Percentiles rank a stretch among this genome's conserved stretches.
Evolutionary conservation across 257 asterid genomes (phyloP).

Genomic region (Capsicum baccatum): DNA sequence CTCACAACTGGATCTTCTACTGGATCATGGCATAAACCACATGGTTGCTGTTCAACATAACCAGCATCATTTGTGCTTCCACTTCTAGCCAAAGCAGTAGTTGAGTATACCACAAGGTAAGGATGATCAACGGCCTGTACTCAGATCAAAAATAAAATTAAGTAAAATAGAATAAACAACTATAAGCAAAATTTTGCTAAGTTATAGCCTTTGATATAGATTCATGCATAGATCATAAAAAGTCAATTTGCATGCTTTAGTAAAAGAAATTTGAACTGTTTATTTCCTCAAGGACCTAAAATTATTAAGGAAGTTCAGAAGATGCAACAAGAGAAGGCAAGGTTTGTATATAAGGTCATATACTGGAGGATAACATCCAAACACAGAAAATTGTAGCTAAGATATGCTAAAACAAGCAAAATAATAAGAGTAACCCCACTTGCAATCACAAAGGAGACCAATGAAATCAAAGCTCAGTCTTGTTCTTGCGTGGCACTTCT

Average conservation of each 20-base stretch:
- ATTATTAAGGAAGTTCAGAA: background rate
- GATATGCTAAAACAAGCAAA: background rate
- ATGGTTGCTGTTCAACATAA: slow-evolving; percentile 51
- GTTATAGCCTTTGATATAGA: background rate
- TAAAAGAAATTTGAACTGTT: slow-evolving; percentile 3
- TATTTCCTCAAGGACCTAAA: slow-evolving; percentile 11
- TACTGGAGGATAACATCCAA: too few relatives aligned
- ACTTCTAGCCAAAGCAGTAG: slow-evolving; percentile 60
- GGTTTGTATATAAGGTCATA: too few relatives aligned
- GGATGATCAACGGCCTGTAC: slow-evolving; percentile 98
- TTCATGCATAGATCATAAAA: background rate
- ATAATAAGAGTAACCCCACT: background rate
- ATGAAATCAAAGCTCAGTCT: background rate
- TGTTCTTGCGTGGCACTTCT: background rate
- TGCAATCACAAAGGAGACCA: slow-evolving; percentile 22
- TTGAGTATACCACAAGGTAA: slow-evolving; percentile 91
- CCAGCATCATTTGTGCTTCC: slow-evolving; percentile 51
- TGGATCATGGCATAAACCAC: slow-evolving; percentile 72
- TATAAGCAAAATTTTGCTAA: background rate
- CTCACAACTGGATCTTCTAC: slow-evolving; percentile 85
- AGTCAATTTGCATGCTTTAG: slow-evolving; percentile 3
- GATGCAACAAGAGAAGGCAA: background rate
- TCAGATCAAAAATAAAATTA: slow-evolving; percentile 17
- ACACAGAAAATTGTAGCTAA: background rate
- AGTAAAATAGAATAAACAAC: slow-evolving; percentile 32